Conservation (phyloP, 2,329 filamentous ascomycete genomes). For the Aspergillus sclerotialis region DNA sequence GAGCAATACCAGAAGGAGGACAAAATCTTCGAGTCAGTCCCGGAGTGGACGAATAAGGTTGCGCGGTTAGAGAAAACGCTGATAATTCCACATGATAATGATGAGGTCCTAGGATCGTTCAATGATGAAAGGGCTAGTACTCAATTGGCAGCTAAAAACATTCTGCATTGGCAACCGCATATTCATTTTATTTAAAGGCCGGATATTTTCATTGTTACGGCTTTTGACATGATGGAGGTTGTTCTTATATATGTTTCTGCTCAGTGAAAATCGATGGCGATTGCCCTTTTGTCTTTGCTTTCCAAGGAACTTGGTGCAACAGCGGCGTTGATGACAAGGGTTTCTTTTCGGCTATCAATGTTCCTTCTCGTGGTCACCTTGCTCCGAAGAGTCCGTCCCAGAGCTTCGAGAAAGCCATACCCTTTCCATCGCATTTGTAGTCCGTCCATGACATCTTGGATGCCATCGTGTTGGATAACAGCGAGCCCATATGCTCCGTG, state of each 20-base stretch:
- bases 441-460: conserved; percentile 2
- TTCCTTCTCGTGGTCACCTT: conserved; percentile 1
- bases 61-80: no score
- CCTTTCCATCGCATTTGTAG: conserved; percentile 5
- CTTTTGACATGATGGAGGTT: conserved; percentile 3
- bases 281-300: conserved; percentile 1
- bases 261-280: conserved; percentile 5
- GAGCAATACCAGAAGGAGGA: no score
- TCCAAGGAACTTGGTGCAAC: conserved; percentile 1
- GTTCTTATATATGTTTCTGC: conserved; percentile 1
- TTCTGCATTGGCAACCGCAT: conserved; percentile 6
- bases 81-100: no score
- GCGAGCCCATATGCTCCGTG: conserved; percentile 13
- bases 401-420: conserved; percentile 1
- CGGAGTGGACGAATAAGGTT: no score
- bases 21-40: no score
- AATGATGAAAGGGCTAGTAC: no score
- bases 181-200: conserved; percentile 5
- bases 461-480: conserved; percentile 4
- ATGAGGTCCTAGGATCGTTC: no score
- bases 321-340: conserved; percentile 4
- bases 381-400: conserved; percentile 1
- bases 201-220: neutral
- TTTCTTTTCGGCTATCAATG: conserved; percentile 1
- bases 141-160: conserved; percentile 5